Evolutionary conservation across 176 grass and related monocot species (phyloP).

Genomic region (Tillandsia fasciculata): DNA sequence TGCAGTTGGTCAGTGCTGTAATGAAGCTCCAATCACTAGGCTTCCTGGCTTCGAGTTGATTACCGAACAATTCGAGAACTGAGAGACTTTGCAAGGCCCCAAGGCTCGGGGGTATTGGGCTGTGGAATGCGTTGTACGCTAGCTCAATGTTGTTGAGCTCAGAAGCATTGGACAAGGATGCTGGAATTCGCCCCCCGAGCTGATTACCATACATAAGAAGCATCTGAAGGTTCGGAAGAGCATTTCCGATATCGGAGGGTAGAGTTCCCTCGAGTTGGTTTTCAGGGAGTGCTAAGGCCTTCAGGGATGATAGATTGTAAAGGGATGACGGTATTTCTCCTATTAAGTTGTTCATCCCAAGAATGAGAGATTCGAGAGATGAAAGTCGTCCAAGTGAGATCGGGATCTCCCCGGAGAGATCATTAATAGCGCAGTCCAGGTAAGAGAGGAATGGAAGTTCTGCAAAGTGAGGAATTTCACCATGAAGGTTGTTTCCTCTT

Average conservation of each 20-base stretch:
- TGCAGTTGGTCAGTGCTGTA: slow-evolving; percentile 23
- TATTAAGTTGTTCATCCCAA: slow-evolving; percentile 17
- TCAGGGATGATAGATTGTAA: slow-evolving; percentile 12
- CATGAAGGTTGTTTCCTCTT: no score
- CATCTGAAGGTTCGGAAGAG: slow-evolving; percentile 15
- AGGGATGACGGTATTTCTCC: slow-evolving; percentile 20
- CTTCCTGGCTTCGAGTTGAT: slow-evolving; percentile 13
- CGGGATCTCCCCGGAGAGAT: background rate
- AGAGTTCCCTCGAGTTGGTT: slow-evolving; percentile 21
- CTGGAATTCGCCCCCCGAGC: slow-evolving; percentile 20
- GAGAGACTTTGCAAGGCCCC: slow-evolving; percentile 20
- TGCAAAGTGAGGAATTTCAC: no score
- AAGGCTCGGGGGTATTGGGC: slow-evolving; percentile 18
- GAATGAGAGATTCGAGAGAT: background rate
- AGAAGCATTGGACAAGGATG: slow-evolving; percentile 22
- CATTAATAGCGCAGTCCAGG: no score
- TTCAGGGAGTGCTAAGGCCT: background rate
- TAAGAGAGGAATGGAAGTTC: no score
- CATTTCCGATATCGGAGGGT: slow-evolving; percentile 14
- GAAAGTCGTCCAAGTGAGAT: background rate
- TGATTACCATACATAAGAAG: background rate
- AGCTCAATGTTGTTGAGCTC: background rate
- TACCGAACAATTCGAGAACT: background rate
- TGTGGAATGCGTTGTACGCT: slow-evolving; percentile 17
- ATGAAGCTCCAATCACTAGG: slow-evolving; percentile 30